These are phyloP conservation scores for Trichosanthes truncata DNA, from an alignment of 306 rosid genomes.

Conservation along the genomic window DNA sequence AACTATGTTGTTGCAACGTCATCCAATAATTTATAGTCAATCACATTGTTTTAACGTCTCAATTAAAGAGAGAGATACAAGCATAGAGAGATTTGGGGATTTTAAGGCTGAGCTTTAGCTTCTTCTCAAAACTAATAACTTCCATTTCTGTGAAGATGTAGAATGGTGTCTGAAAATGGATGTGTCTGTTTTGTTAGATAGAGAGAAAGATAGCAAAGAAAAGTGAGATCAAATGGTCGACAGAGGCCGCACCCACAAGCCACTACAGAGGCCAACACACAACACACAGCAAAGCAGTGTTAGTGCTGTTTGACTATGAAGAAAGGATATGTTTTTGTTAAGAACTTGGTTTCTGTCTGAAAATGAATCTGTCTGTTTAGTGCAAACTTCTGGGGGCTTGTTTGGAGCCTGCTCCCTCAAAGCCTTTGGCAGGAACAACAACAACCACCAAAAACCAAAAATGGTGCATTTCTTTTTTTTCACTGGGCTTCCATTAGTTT, in stretches of 20 bases:
- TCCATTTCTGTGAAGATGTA: too few relatives aligned
- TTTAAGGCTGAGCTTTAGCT: too few relatives aligned
- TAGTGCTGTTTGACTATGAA: constrained; percentile 11
- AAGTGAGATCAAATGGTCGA: neutral
- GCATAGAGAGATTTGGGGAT: too few relatives aligned
- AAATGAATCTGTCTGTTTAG: neutral
- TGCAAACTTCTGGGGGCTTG: neutral
- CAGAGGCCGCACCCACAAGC: neutral
- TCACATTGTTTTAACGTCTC: too few relatives aligned
- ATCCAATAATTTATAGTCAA: too few relatives aligned
- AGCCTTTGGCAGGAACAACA: neutral
- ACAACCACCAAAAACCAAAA: neutral
- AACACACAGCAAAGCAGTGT: too few relatives aligned
- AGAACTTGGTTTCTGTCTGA: neutral
- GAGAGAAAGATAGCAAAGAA: neutral
- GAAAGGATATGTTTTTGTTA: neutral
- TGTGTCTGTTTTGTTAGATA: too few relatives aligned
- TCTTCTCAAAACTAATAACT: too few relatives aligned
- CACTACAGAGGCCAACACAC: neutral
- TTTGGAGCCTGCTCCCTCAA: constrained; percentile 1
- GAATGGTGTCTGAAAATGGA: too few relatives aligned
- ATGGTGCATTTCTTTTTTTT: neutral
- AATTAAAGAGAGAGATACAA: too few relatives aligned
- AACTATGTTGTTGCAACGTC: too few relatives aligned
- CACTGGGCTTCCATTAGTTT: neutral